Base-by-base conservation (phyloP, 208 protist genomes). In the Leishmania tropica region DNA sequence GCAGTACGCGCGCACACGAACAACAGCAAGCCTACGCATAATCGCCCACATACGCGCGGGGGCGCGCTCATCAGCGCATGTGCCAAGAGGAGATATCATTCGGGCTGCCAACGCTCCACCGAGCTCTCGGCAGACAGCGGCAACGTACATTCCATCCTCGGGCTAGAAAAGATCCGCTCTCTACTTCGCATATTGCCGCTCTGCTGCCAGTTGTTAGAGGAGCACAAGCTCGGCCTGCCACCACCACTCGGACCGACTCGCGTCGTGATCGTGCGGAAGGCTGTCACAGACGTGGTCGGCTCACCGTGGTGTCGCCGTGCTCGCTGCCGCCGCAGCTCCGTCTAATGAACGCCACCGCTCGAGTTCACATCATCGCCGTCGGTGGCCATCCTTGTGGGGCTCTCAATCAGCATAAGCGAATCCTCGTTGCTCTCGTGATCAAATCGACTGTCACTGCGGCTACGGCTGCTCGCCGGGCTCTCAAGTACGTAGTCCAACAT, bases 401-500 rank as follows among this genome's bases (percentile, higher is more conserved):
- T 31, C 13, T 73, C 17, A 7, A 13, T 15, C 42, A 48, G 45
- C 42, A 21, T n/a, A n/a, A 73, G 28, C 24, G 24, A 13, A 47
- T 73, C 28, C 42, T 45, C 54, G 31, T 79, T 35, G 28, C 64
- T n/a, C 19, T 37, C 40, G 19, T 31, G 40, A 28, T n/a, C 31
- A 2, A 17, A 28, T 56, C 40, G 28, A 7, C 58, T 31, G 64
- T 47, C 64, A 28, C 62, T 74, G 17, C 67, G 21, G 21, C 51
- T 28, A 51, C 73, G 1, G 79, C 75, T 67, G 31, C 60, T 79
- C 28, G n/a, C 19, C 31, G 28, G 35, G 51, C 45, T 60, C 28
- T 62, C n/a, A 13, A 71, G 5, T 70, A 84, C 79, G 60, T 79
- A 82, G 13, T 81, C 82, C 65, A 77, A 42, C 35, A 83, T 82